Evolutionary conservation across 306 rosid species (phyloP), one percentile per base, ranked within the genome.

Genomic region (Gleditsia sinensis): DNA sequence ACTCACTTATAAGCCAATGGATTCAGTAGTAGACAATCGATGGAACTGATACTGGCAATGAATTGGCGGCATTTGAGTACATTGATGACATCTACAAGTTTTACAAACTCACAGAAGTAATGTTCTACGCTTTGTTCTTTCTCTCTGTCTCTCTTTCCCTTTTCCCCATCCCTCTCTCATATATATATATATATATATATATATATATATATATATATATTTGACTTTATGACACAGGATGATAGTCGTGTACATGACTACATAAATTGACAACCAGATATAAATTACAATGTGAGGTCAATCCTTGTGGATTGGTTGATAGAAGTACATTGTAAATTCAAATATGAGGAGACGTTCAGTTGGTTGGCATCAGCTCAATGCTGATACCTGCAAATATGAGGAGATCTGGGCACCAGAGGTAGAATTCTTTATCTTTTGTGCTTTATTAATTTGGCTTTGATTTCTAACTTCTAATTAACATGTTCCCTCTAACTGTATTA

Each of bases 201-300:
- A n/a, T n/a, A n/a, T n/a, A n/a, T n/a, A n/a, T n/a, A n/a, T n/a
- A n/a, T n/a, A n/a, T n/a, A n/a, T n/a, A n/a, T n/a, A n/a, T n/a
- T n/a, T n/a, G n/a, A n/a, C 17, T 3, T 43, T 14, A 28, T 9
- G 43, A 61, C 78, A 13, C 21, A 33, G 0, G 86, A 85, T 23
- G 85, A 87, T 70, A 80, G 78, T n/a, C n/a, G 83, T 79, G 20
- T 33, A 42, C 57, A 49, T 86, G 85, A 58, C 74, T 79, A 27
- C n/a, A n/a, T n/a, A n/a, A n/a, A n/a, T n/a, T n/a, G n/a, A n/a
- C n/a, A n/a, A n/a, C n/a, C n/a, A n/a, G 84, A 87, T 27, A 57
- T 85, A n/a, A 87, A 78, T 78, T 61, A 75, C 5, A 85, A 80
- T 77, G 85, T 87, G 92, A 85, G 92, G 56, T 68, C 89, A 6